A percentile compares a stretch with the other conserved stretches of the same genome.
Evolutionary conservation across 2,329 filamentous ascomycete genomes (phyloP).

Genomic region (Calonectria pauciramosa): DNA sequence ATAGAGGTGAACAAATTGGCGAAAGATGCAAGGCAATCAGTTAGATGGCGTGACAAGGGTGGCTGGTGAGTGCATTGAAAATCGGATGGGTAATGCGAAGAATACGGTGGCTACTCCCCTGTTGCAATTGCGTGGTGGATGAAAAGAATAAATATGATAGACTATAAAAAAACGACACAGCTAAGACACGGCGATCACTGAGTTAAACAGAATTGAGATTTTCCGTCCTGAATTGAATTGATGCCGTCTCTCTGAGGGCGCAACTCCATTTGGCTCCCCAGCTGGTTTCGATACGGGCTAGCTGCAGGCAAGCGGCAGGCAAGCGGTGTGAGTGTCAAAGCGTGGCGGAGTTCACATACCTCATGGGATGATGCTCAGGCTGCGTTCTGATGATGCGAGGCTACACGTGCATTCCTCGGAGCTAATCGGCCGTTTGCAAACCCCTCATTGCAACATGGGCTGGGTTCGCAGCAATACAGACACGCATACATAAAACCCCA

Average conservation of each 20-base stretch:
- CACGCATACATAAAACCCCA: not conserved
- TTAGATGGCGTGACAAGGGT: not conserved
- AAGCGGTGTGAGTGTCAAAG: not conserved
- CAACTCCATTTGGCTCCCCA: not conserved
- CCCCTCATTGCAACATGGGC: not conserved
- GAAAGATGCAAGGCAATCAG: not conserved
- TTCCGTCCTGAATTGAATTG: not conserved
- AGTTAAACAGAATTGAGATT: not conserved
- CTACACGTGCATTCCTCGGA: slow-evolving; percentile 12
- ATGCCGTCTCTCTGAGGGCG: not conserved
- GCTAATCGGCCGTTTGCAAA: slow-evolving; percentile 8
- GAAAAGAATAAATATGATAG: not conserved
- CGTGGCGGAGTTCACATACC: not conserved
- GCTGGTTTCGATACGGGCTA: not conserved
- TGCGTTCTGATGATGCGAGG: not conserved
- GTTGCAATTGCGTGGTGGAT: not conserved
- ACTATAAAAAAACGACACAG: not conserved
- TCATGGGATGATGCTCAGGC: not conserved
- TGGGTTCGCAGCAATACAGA: not conserved
- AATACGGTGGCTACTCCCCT: not conserved
- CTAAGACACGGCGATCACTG: not conserved
- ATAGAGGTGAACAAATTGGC: not conserved
- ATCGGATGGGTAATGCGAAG: not conserved
- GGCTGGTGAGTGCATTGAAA: not conserved
- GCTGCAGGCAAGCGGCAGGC: not conserved